Evolutionary conservation across 192 early-diverging fungal species (phyloP).

Genomic region (Powellomyces hirtus): DNA sequence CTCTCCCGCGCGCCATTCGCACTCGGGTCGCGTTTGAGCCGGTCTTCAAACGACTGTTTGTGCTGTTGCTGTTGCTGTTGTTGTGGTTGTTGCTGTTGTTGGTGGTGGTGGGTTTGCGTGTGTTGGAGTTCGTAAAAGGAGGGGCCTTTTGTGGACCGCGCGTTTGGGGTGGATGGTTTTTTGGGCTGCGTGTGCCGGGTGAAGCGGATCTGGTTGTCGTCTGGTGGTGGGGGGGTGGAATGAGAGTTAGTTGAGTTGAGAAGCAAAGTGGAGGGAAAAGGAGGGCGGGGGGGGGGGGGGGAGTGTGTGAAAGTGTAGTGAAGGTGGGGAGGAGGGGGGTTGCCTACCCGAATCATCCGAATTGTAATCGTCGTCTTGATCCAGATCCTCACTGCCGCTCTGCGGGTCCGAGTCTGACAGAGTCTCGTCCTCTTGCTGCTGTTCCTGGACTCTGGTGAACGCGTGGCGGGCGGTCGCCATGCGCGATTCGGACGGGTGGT

Average conservation of each 20-base stretch:
- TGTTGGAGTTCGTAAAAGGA: slow-evolving; percentile 41
- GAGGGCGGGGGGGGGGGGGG: neutral
- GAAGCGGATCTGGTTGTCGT: slow-evolving; percentile 39
- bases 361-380: slow-evolving; percentile 29
- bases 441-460: slow-evolving; percentile 38
- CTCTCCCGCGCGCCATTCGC: neutral
- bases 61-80: neutral
- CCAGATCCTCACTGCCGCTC: slow-evolving; percentile 4
- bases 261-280: neutral
- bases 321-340: slow-evolving; percentile 2
- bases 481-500: slow-evolving; percentile 51
- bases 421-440: neutral
- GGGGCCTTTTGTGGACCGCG: slow-evolving; percentile 11
- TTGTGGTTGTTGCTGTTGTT: neutral
- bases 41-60: slow-evolving; percentile 27
- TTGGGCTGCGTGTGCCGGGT: slow-evolving; percentile 11
- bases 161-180: neutral
- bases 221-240: slow-evolving; percentile 27
- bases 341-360: slow-evolving; percentile 7
- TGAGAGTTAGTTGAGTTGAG: neutral
- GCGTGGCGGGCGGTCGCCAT: slow-evolving; percentile 28
- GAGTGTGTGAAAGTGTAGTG: neutral
- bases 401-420: neutral
- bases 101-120: neutral
- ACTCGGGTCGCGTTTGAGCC: slow-evolving; percentile 7